Evolutionary conservation across 345 rosid genomes (phyloP).

Genomic region (Citrus australasica): DNA sequence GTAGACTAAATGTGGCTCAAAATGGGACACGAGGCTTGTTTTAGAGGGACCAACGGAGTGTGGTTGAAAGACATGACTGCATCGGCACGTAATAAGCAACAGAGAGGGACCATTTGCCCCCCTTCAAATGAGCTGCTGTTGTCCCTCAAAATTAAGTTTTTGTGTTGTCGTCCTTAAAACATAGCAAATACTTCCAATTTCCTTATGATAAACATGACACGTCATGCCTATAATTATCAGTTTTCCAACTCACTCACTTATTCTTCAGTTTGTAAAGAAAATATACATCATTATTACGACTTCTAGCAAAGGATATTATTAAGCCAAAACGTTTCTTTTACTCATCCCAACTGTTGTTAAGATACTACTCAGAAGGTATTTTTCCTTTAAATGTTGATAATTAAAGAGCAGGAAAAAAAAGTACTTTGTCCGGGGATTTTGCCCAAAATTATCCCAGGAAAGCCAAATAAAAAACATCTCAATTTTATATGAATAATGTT

Average conservation of each 20-base stretch:
- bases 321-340: no score
- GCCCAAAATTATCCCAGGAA: no score
- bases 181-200: neutral
- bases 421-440: no score
- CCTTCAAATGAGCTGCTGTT: no score
- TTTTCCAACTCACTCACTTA: neutral
- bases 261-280: neutral
- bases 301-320: neutral
- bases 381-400: no score
- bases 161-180: neutral
- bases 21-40: neutral
- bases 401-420: no score
- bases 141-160: no score
- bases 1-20: no score
- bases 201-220: neutral
- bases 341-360: no score
- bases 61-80: neutral
- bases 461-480: no score
- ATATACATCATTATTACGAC: neutral
- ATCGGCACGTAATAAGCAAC: slow-evolving; percentile 7
- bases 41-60: slow-evolving; percentile 6
- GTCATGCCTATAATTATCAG: neutral
- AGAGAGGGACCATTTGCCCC: neutral
- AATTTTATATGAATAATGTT: no score
- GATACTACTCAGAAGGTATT: no score